Evolutionary conservation across 208 protist species (phyloP), one percentile per base, ranked within the genome.

Genomic region (Trypanosomatidae sp.): DNA sequence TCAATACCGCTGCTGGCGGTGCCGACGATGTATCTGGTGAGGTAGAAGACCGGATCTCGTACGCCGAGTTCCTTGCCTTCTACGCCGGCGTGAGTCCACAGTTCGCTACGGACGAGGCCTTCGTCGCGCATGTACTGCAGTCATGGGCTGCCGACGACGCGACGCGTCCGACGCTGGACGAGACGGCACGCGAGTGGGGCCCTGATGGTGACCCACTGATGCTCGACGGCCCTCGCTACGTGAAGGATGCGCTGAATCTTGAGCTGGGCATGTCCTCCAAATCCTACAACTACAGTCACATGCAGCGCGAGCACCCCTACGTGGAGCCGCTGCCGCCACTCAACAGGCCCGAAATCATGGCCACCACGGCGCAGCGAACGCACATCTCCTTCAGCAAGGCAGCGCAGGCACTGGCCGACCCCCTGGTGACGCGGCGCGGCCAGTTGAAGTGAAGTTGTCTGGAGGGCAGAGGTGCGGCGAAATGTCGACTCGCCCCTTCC

Each of bases 281-380:
- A 76, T 72, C 76, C 36, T 97, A 95, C 76, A 91, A 95, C 83
- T 90, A 87, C 66, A 74, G 79, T 19, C 89, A 95, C 72, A 92
- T 94, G 86, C 69, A 93, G 77, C 89, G 92, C 17, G 77, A 84
- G 30, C 85, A 89, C 49, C 89, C 88, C 13, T 82, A 86, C 41
- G 78, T 87, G 41, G 85, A 87, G 43, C 86, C 89, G 50, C 80
- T 97, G 66, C 82, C 87, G 12, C 89, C 90, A 17, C 82, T 97
- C n/a, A 70, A 88, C 66, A 78, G 87, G 19, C 55, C 73, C 7
- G 79, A 90, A 17, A 66, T 91, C 17, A 93, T 97, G 89, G 73
- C 64, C 17, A 85, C 83, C 3, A 95, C 81, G 22, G 81, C 56
- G 53, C 85, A 90, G 68, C 56, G 72, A 10, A 74, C 65, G 30